Percentiles rank a stretch among this genome's conserved stretches.
phyloP scores from a whole-genome alignment of 164 flowering plant genomes.

The Annona cherimola region DNA sequence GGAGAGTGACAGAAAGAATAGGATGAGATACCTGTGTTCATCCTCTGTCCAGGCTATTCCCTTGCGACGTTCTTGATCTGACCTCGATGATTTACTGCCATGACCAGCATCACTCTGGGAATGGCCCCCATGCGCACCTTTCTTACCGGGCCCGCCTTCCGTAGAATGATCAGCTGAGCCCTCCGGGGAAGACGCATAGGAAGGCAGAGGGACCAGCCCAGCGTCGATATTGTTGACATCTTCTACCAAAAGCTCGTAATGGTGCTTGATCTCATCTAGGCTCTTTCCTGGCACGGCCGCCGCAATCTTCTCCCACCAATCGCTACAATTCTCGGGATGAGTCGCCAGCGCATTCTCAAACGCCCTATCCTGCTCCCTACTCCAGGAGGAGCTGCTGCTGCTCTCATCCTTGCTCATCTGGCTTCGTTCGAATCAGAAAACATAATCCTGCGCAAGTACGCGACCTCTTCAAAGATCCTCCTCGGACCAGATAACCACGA shows the following conservation, averaged over 20 bases:
- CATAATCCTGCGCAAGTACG: constrained; percentile 11
- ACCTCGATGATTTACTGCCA: constrained; percentile 60
- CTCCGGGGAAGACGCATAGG: constrained; percentile 53
- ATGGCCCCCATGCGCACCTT: constrained; percentile 39
- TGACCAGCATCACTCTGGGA: constrained; percentile 43
- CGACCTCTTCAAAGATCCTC: constrained; percentile 12
- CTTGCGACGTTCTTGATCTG: constrained; percentile 91
- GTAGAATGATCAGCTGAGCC: constrained; percentile 44
- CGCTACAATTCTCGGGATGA: constrained; percentile 52
- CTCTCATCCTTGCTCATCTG: constrained; percentile 65
- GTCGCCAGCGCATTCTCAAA: constrained; percentile 80
- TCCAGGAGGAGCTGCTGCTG: constrained; percentile 53
- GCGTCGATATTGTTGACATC: constrained; percentile 70
- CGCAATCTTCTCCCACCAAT: constrained; percentile 88
- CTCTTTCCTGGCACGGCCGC: constrained; percentile 74
- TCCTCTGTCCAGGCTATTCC: constrained; percentile 99
- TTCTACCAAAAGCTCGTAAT: constrained; percentile 71
- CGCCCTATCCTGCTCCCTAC: constrained; percentile 75
- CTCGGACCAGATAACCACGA: constrained; percentile 9
- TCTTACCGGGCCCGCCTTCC: constrained; percentile 57
- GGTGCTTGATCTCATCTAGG: constrained; percentile 62
- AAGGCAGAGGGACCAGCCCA: constrained; percentile 71
- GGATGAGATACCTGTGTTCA: constrained; percentile 71
- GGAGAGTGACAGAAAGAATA: not conserved
- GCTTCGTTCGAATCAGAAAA: constrained; percentile 13